phyloP scores from a whole-genome alignment of 2,329 filamentous ascomycete species.

The Colletotrichum navitas region DNA sequence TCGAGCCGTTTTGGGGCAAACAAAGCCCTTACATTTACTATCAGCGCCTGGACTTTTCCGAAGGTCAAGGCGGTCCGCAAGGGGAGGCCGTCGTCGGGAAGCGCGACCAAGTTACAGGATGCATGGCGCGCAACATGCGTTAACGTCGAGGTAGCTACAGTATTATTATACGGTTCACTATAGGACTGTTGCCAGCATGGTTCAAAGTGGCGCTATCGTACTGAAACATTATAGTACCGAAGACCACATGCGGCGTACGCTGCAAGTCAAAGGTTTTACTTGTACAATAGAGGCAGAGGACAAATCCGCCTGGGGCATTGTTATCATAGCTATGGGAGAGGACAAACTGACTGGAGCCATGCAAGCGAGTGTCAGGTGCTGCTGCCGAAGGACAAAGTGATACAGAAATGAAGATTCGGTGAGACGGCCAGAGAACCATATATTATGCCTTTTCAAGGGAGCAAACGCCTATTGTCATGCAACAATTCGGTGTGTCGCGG shows the following conservation, averaged over 20 bases:
- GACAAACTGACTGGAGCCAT: neutral
- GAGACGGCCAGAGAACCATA: neutral
- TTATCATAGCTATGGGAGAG: neutral
- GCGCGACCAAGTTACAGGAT: conserved; percentile 4
- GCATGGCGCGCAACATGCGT: neutral
- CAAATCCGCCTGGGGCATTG: too few species aligned
- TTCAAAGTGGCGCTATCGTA: neutral
- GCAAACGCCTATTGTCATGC: neutral
- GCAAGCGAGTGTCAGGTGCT: neutral
- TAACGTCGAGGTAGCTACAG: conserved; percentile 5
- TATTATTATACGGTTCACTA: neutral
- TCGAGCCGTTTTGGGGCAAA: conserved; percentile 10
- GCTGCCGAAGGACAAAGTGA: neutral
- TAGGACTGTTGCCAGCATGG: neutral
- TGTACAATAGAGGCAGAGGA: neutral
- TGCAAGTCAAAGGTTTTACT: too few species aligned
- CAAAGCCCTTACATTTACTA: neutral
- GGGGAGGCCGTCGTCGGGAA: conserved; percentile 13
- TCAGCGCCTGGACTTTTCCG: neutral
- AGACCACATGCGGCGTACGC: neutral
- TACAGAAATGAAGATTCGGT: too few species aligned
- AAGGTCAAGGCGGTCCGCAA: conserved; percentile 27
- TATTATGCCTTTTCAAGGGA: neutral
- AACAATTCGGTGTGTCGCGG: neutral
- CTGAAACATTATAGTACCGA: neutral